Evolutionary conservation across 2,329 filamentous ascomycete species (phyloP).

Genomic region (Pseudophaeomoniella oleicola): DNA sequence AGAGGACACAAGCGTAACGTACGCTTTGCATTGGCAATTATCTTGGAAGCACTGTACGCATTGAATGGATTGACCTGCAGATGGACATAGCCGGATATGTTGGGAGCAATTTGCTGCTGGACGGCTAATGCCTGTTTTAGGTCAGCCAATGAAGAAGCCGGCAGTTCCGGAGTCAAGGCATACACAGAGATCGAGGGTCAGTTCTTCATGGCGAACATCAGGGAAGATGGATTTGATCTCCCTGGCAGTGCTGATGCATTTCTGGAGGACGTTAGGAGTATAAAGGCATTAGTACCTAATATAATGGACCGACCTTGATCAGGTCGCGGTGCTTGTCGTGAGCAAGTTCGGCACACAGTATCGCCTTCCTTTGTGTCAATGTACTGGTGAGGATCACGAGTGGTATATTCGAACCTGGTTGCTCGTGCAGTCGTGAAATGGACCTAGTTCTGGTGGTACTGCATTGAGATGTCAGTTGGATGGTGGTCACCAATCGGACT

Average conservation of each 20-base stretch:
- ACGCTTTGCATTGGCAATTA: slow-evolving; percentile 37
- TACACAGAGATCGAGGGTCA: slow-evolving; percentile 44
- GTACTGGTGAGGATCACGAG: not conserved
- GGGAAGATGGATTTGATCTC: slow-evolving; percentile 18
- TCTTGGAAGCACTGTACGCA: slow-evolving; percentile 35
- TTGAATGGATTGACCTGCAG: slow-evolving; percentile 47
- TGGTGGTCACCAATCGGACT: not conserved
- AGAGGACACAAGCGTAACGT: slow-evolving; percentile 8
- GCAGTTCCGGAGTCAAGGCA: slow-evolving; percentile 2
- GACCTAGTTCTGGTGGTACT: slow-evolving; percentile 32
- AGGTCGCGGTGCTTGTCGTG: slow-evolving; percentile 22
- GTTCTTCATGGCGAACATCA: slow-evolving; percentile 25
- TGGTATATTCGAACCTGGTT: slow-evolving; percentile 28
- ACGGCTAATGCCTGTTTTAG: slow-evolving; percentile 37
- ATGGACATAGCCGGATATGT: slow-evolving; percentile 39
- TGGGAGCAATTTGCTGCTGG: slow-evolving; percentile 33
- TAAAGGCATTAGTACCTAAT: slow-evolving; percentile 5
- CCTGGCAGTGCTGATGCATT: slow-evolving; percentile 20
- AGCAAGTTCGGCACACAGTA: slow-evolving; percentile 33
- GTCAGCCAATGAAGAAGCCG: slow-evolving; percentile 1
- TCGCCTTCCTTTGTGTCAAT: slow-evolving; percentile 21
- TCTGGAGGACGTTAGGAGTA: slow-evolving; percentile 19
- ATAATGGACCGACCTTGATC: slow-evolving; percentile 4
- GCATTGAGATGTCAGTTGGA: slow-evolving; percentile 2
- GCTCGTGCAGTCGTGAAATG: slow-evolving; percentile 39